Evolutionary conservation across 176 grass and related monocot genomes (phyloP).

Genomic region (Elaeis guineensis): DNA sequence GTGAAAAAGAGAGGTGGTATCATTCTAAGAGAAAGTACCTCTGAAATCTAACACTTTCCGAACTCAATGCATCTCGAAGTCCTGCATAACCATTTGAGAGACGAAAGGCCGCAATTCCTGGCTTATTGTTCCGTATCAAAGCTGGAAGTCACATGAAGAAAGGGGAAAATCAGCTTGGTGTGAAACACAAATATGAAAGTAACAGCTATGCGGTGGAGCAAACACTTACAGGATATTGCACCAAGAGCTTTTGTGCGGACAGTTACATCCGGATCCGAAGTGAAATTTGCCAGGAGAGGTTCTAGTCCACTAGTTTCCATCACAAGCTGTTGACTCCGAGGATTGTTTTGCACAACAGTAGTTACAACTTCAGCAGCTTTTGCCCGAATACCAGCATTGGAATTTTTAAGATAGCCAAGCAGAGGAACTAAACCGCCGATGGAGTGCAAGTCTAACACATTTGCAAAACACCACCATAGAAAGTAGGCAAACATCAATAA

Average conservation of each 20-base stretch:
- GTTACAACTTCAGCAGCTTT: constrained; percentile 85
- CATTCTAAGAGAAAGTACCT: constrained; percentile 26
- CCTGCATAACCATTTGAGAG: constrained; percentile 75
- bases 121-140: constrained; percentile 78
- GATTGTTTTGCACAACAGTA: constrained; percentile 93
- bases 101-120: constrained; percentile 63
- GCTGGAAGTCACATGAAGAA: constrained; percentile 25
- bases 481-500: not conserved
- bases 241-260: constrained; percentile 83
- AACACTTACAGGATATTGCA: constrained; percentile 73
- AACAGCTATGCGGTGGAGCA: not conserved
- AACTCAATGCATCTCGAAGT: constrained; percentile 63
- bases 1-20: no score
- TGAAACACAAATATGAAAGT: no score
- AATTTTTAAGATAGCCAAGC: constrained; percentile 68
- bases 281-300: constrained; percentile 75
- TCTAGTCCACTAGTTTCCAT: constrained; percentile 96
- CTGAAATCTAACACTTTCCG: constrained; percentile 64
- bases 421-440: constrained; percentile 87
- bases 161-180: no score
- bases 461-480: constrained; percentile 3
- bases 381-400: constrained; percentile 68
- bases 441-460: constrained; percentile 63
- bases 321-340: constrained; percentile 75
- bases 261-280: constrained; percentile 72